phyloP scores from a whole-genome alignment of 345 rosid species.

The Ceriops tagal region DNA sequence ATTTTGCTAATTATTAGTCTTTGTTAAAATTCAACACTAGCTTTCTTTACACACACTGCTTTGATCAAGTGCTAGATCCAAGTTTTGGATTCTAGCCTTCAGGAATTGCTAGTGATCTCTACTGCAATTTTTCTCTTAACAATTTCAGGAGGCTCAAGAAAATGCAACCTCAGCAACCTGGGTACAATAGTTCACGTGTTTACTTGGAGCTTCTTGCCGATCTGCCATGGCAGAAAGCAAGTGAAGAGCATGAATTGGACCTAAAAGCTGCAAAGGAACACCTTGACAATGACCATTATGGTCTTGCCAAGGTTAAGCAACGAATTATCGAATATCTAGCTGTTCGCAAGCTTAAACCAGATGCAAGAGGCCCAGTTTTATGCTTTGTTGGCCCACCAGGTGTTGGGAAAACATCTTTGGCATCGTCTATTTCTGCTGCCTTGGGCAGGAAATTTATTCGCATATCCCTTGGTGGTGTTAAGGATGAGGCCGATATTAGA shows the following conservation, averaged over 20 bases:
- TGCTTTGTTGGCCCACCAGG: constrained; percentile 99
- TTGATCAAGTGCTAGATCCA: constrained; percentile 1
- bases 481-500: constrained; percentile 98
- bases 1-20: neutral
- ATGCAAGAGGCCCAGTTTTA: constrained; percentile 95
- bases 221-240: constrained; percentile 93
- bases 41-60: neutral
- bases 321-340: constrained; percentile 97
- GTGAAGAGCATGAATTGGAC: constrained; percentile 81
- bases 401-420: constrained; percentile 97
- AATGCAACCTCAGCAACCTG: constrained; percentile 99
- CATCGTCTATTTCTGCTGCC: constrained; percentile 91
- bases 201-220: constrained; percentile 97
- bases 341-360: constrained; percentile 99
- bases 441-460: constrained; percentile 93
- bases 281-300: constrained; percentile 93
- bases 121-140: neutral
- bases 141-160: constrained; percentile 85
- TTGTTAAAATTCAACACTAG: neutral
- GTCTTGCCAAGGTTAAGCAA: constrained; percentile 87
- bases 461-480: constrained; percentile 96
- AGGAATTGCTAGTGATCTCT: constrained; percentile 11
- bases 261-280: constrained; percentile 86
- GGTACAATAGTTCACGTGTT: constrained; percentile 90
- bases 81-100: neutral